A percentile compares a stretch with the other conserved stretches of the same genome.
Conservation (phyloP, 148 eudicot genomes). For the Vaccinium myrtillus region DNA sequence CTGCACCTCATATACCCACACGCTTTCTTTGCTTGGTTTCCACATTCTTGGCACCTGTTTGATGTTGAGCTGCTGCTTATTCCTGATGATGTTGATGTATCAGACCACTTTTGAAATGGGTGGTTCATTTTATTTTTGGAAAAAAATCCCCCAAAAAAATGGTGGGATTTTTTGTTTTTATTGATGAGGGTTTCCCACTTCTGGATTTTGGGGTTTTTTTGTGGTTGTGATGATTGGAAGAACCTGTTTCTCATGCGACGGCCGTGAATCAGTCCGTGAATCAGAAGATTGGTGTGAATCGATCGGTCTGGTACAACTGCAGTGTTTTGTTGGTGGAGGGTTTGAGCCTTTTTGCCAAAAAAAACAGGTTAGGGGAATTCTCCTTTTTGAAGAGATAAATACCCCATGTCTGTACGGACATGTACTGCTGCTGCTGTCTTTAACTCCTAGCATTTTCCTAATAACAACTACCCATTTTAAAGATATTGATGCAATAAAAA, state of each 20-base stretch:
- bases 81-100: neutral
- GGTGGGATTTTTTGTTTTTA: neutral
- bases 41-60: constrained; percentile 65
- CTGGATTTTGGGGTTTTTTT: neutral
- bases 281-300: too few species aligned
- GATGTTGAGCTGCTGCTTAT: constrained; percentile 9
- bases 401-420: constrained; percentile 8
- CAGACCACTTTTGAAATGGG: neutral
- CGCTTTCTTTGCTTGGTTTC: constrained; percentile 73
- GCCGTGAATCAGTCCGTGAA: too few species aligned
- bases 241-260: too few species aligned
- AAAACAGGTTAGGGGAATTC: neutral
- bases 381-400: neutral
- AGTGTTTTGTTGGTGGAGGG: neutral
- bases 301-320: too few species aligned
- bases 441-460: neutral
- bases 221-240: neutral
- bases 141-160: too few species aligned
- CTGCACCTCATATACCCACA: constrained; percentile 58
- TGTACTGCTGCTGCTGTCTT: neutral
- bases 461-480: neutral
- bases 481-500: too few species aligned
- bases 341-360: neutral
- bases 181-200: neutral
- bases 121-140: neutral